Conservation (phyloP, 768 basidiomycete species). For the Boletus edulis region DNA sequence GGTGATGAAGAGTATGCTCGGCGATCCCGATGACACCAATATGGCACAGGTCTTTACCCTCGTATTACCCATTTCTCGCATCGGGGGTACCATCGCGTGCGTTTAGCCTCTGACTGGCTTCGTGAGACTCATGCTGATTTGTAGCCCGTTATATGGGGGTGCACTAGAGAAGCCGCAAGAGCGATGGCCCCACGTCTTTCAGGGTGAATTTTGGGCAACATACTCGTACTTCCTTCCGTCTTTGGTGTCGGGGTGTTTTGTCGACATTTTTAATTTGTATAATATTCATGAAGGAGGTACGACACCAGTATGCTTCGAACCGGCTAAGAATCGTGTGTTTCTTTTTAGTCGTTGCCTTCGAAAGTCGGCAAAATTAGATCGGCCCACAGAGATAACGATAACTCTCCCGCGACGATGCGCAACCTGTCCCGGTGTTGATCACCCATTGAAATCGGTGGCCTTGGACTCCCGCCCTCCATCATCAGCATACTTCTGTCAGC, state of each 20-base stretch:
- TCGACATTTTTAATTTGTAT: slow-evolving; percentile 9
- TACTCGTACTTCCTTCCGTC: neutral
- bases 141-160: slow-evolving; percentile 52
- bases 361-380: slow-evolving; percentile 4
- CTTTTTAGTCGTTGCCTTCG: slow-evolving; percentile 24
- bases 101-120: neutral
- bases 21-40: slow-evolving; percentile 44
- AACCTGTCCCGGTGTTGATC: slow-evolving; percentile 35
- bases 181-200: slow-evolving; percentile 48
- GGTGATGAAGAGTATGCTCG: slow-evolving; percentile 73
- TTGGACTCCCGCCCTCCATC: slow-evolving; percentile 37
- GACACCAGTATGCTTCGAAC: neutral
- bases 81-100: slow-evolving; percentile 1
- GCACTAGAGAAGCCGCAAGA: slow-evolving; percentile 53
- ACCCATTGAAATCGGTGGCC: slow-evolving; percentile 42
- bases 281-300: slow-evolving; percentile 31
- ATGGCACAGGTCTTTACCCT: slow-evolving; percentile 36
- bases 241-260: slow-evolving; percentile 14
- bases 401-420: neutral
- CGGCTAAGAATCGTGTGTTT: neutral
- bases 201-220: slow-evolving; percentile 22
- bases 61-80: neutral
- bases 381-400: neutral
- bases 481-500: slow-evolving; percentile 40
- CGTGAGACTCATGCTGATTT: neutral